Base-by-base conservation (phyloP, 1,284 basidiomycete species). In the Boletellus dicymbophilus region DNA sequence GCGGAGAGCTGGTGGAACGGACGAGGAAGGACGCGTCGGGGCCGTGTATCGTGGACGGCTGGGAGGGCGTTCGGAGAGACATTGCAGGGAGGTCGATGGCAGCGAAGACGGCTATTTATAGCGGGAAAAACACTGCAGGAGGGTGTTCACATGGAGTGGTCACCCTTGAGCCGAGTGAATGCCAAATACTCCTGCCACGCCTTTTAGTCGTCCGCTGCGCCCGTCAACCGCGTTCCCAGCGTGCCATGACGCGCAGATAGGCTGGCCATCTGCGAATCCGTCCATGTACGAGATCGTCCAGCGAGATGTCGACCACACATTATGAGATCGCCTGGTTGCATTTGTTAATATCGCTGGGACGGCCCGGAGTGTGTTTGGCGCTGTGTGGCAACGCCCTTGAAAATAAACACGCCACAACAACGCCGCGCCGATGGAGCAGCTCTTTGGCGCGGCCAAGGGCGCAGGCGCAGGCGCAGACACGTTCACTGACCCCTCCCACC, bases 341-440 rank as follows among this genome's bases (percentile, higher is more conserved):
- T n/a, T n/a, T n/a, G n/a, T n/a, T n/a, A n/a, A n/a, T n/a, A n/a
- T n/a, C n/a, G n/a, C n/a, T n/a, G n/a, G n/a, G n/a, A n/a, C n/a
- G n/a, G n/a, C n/a, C n/a, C n/a, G n/a, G n/a, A n/a, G n/a, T 10
- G 33, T 52, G 16, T 67, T 64, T 64, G 55, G n/a, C 18, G 12
- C 27, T 57, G 52, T 63, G 38, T 60, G 49, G 46, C 64, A 67
- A 54, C 27, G 34, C 36, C 66, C 26, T 65, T 49, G 20, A 36
- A 63, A 63, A 54, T 18, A 46, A 69, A 66, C 54, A 67, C 9
- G 49, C 26, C 28, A 58, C 62, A 66, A 66, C 55, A 68, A 70
- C 65, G 58, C 60, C 52, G 43, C 57, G 47, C 37, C 18, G 34
- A 69, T 70, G 67, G 65, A 67, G 34, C 39, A 6, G 20, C 22